These are phyloP conservation scores for Berkeleyomyces rouxiae DNA, from an alignment of 2,329 filamentous ascomycete genomes.

Conservation along the genomic window DNA sequence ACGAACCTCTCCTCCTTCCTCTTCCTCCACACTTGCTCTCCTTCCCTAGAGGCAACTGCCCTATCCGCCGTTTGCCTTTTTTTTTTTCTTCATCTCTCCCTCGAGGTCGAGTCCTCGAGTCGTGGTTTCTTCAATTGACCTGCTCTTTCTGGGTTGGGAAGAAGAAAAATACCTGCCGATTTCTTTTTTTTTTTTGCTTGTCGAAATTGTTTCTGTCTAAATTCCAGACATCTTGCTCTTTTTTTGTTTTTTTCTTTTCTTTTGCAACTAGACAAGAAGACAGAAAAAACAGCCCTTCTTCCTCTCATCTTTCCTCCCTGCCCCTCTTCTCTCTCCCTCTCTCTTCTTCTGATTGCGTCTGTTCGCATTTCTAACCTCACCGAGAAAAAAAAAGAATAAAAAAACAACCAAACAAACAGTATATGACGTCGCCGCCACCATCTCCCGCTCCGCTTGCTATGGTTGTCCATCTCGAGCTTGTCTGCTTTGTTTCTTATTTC, in stretches of 20 bases:
- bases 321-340: not conserved
- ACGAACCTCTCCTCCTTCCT: not conserved
- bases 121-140: not conserved
- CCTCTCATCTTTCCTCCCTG: conserved; percentile 1
- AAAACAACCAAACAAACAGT: not conserved
- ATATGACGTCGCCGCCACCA: not conserved
- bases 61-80: not conserved
- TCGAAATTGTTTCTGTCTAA: not conserved
- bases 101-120: not conserved
- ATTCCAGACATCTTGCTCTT: not conserved
- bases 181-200: not conserved
- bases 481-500: not conserved
- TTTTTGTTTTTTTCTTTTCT: not conserved
- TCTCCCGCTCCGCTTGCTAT: not conserved
- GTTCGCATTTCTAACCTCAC: not conserved
- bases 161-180: not conserved
- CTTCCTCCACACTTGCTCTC: not conserved
- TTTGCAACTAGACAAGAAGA: not conserved
- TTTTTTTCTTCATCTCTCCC: not conserved
- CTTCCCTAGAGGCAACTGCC: not conserved
- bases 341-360: not conserved
- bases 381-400: not conserved
- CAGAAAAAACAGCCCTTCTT: not conserved
- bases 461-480: not conserved
- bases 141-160: not conserved